Percentiles rank a stretch among this genome's conserved stretches.
phyloP scores from a whole-genome alignment of 306 rosid species.

The Spatholobus suberectus region DNA sequence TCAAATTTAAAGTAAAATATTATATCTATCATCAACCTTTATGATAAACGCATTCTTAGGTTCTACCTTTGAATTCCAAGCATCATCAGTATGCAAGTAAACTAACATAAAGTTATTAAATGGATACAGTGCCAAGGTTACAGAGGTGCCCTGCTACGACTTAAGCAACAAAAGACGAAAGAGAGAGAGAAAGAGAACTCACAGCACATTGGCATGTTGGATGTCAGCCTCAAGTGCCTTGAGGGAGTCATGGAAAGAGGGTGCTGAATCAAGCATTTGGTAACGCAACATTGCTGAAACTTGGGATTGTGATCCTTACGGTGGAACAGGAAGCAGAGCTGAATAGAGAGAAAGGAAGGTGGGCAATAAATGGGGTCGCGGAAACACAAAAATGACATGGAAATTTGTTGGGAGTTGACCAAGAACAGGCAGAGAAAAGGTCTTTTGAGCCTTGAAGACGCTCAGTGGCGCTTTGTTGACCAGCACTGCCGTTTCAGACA shows the following conservation, averaged over 20 bases:
- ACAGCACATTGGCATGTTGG: slow-evolving; percentile 82
- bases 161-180: neutral
- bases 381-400: slow-evolving; percentile 5
- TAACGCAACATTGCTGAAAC: slow-evolving; percentile 53
- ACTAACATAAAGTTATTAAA: neutral
- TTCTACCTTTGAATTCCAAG: neutral
- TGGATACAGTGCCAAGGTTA: neutral
- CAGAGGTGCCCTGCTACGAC: neutral
- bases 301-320: neutral
- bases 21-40: neutral
- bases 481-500: neutral
- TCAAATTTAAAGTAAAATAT: neutral
- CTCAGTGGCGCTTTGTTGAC: slow-evolving; percentile 10
- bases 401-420: slow-evolving; percentile 38
- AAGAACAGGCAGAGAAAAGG: slow-evolving; percentile 22
- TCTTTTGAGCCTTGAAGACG: slow-evolving; percentile 45
- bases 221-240: slow-evolving; percentile 79
- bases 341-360: slow-evolving; percentile 17
- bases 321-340: slow-evolving; percentile 15
- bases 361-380: slow-evolving; percentile 37
- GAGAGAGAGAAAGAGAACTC: slow-evolving; percentile 39
- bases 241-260: slow-evolving; percentile 69
- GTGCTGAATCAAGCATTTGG: slow-evolving; percentile 58
- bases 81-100: neutral
- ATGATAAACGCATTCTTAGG: neutral